Conservation (phyloP, 768 basidiomycete genomes). For the Neoboletus brunneissimus region DNA sequence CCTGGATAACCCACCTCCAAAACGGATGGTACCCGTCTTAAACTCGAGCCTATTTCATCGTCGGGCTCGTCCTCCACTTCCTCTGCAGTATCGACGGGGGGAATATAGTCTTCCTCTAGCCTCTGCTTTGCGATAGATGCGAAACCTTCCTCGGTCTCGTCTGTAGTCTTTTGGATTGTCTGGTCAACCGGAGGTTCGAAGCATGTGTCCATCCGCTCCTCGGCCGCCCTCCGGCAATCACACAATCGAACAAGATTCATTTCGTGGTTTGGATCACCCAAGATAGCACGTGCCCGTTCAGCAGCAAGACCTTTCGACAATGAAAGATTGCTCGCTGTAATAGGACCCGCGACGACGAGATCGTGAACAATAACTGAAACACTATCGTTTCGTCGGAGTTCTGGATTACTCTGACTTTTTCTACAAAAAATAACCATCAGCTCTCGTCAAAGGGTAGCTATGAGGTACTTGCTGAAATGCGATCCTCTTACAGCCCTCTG, state of each 20-base stretch:
- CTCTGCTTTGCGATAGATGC: slow-evolving; percentile 40
- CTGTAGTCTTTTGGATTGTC: slow-evolving; percentile 29
- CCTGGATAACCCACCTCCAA: slow-evolving; percentile 12
- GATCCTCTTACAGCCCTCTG: slow-evolving; percentile 52
- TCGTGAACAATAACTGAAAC: slow-evolving; percentile 62
- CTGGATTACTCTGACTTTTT: slow-evolving; percentile 43
- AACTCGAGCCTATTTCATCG: slow-evolving; percentile 12
- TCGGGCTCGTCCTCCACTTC: slow-evolving; percentile 19
- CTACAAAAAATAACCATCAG: slow-evolving; percentile 23
- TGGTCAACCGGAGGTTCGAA: slow-evolving; percentile 19
- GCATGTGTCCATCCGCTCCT: slow-evolving; percentile 15
- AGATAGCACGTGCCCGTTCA: slow-evolving; percentile 53
- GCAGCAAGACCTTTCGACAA: slow-evolving; percentile 70
- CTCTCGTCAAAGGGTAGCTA: not conserved
- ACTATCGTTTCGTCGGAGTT: slow-evolving; percentile 46
- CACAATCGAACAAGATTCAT: slow-evolving; percentile 45
- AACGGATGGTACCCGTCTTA: slow-evolving; percentile 5
- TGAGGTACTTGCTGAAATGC: slow-evolving; percentile 42
- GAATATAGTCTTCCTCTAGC: slow-evolving; percentile 24
- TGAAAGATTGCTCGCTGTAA: slow-evolving; percentile 52
- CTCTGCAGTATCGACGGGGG: slow-evolving; percentile 10
- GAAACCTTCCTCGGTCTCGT: slow-evolving; percentile 52
- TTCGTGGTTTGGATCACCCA: slow-evolving; percentile 47
- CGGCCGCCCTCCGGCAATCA: slow-evolving; percentile 32
- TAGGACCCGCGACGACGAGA: slow-evolving; percentile 53